Percentiles rank a stretch among this genome's conserved stretches.
phyloP scores from a whole-genome alignment of 2,329 filamentous ascomycete genomes.

The Beauveria australis region DNA sequence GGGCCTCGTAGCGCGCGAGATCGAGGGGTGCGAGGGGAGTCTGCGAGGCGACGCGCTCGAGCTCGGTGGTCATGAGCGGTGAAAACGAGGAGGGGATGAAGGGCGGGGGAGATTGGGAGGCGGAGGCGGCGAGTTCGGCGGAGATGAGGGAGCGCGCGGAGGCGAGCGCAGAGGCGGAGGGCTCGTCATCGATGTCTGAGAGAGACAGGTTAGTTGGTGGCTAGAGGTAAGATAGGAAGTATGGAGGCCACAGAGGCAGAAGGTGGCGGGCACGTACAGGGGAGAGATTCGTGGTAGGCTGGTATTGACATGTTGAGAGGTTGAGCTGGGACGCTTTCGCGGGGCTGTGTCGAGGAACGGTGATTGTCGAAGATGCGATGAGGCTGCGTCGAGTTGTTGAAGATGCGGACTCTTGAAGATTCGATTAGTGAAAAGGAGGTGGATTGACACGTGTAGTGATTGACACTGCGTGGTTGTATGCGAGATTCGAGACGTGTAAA shows the following conservation, averaged over 20 bases:
- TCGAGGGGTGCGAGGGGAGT: conserved; percentile 52
- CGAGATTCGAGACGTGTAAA: background rate
- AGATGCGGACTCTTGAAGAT: too few relatives aligned
- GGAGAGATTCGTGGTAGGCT: conserved; percentile 66
- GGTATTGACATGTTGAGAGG: conserved; percentile 18
- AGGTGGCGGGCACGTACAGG: conserved; percentile 47
- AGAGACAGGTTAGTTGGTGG: conserved; percentile 10
- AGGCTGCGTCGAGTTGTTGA: background rate
- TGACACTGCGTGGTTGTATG: too few relatives aligned
- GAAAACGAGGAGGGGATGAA: conserved; percentile 50
- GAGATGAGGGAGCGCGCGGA: conserved; percentile 63
- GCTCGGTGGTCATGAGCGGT: conserved; percentile 57
- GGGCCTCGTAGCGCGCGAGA: conserved; percentile 73
- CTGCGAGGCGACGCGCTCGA: conserved; percentile 50
- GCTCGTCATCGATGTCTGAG: conserved; percentile 72
- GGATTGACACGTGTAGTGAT: background rate
- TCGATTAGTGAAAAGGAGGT: background rate
- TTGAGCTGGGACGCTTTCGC: background rate
- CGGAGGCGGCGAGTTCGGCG: conserved; percentile 53
- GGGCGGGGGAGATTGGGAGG: conserved; percentile 59
- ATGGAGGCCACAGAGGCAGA: too few relatives aligned
- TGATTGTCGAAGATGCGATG: background rate
- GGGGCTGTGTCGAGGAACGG: background rate
- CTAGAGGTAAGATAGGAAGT: background rate
- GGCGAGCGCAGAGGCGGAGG: conserved; percentile 52